phyloP scores from a whole-genome alignment of 2,329 filamentous ascomycete genomes.

The Dothideomycetes sp. region DNA sequence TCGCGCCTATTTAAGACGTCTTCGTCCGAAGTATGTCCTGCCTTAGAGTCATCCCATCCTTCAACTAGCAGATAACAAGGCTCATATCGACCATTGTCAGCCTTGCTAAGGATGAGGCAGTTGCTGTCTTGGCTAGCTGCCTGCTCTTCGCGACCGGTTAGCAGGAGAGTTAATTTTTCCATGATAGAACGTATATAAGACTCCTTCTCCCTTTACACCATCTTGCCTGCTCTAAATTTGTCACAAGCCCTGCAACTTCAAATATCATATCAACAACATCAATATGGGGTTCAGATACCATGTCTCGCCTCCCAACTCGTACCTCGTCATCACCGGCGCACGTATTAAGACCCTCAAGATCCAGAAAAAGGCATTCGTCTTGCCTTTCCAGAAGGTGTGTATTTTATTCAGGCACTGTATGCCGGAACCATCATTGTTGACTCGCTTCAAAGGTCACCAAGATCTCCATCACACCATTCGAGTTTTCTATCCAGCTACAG shows the following conservation, averaged over 20 bases:
- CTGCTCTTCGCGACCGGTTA: too few relatives aligned
- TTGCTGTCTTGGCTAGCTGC: too few relatives aligned
- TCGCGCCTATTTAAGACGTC: too few relatives aligned
- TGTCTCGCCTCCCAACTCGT: slow-evolving; percentile 68
- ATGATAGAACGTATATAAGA: slow-evolving; percentile 12
- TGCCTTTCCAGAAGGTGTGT: slow-evolving; percentile 55
- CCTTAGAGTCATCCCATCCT: too few relatives aligned
- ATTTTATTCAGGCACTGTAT: not conserved
- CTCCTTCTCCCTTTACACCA: not conserved
- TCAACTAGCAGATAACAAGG: not conserved
- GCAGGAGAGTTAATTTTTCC: too few relatives aligned
- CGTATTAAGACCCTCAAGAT: slow-evolving; percentile 66
- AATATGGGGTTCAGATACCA: slow-evolving; percentile 40
- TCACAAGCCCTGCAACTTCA: not conserved
- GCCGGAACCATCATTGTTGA: not conserved
- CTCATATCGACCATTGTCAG: not conserved
- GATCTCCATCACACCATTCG: slow-evolving; percentile 49
- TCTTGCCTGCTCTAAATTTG: not conserved
- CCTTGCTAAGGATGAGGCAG: not conserved
- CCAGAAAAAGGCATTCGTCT: slow-evolving; percentile 65
- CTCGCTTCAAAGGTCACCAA: slow-evolving; percentile 25
- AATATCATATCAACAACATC: not conserved
- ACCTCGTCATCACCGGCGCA: slow-evolving; percentile 79
- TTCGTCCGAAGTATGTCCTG: too few relatives aligned
- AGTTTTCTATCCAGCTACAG: slow-evolving; percentile 73